Evolutionary conservation across 306 rosid genomes (phyloP).

Genomic region (Sechiopsis laciniata): DNA sequence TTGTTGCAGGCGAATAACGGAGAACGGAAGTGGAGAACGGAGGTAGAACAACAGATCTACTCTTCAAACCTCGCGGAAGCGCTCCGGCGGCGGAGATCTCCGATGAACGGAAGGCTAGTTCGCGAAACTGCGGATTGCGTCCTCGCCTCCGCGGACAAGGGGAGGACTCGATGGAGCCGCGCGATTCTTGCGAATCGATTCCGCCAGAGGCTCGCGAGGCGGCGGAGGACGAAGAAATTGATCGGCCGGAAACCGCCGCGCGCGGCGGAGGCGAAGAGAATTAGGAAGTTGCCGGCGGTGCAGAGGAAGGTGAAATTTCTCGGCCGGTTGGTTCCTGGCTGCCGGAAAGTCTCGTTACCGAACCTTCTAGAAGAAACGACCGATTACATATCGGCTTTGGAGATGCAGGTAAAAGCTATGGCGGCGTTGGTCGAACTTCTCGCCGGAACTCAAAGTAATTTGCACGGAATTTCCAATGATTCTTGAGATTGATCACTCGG

Average conservation of each 20-base stretch:
- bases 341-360: conserved; percentile 63
- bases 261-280: conserved; percentile 27
- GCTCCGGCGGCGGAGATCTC: conserved; percentile 34
- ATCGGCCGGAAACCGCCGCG: conserved; percentile 30
- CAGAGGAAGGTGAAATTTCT: conserved; percentile 55
- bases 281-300: conserved; percentile 35
- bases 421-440: conserved; percentile 56
- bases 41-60: conserved; percentile 61
- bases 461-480: neutral
- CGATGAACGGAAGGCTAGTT: conserved; percentile 27
- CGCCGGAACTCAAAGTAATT: neutral
- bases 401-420: conserved; percentile 95
- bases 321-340: conserved; percentile 82
- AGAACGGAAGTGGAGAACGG: conserved; percentile 60
- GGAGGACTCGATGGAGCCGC: conserved; percentile 85
- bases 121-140: conserved; percentile 62
- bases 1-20: conserved; percentile 25
- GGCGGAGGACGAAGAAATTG: conserved; percentile 37
- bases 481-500: neutral
- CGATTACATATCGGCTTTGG: conserved; percentile 74
- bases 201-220: conserved; percentile 29
- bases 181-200: conserved; percentile 60
- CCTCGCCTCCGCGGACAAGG: conserved; percentile 62
- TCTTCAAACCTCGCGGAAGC: conserved; percentile 55
- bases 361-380: conserved; percentile 82